phyloP scores from a whole-genome alignment of 1,284 basidiomycete species.

The Chondrostereum purpureum region DNA sequence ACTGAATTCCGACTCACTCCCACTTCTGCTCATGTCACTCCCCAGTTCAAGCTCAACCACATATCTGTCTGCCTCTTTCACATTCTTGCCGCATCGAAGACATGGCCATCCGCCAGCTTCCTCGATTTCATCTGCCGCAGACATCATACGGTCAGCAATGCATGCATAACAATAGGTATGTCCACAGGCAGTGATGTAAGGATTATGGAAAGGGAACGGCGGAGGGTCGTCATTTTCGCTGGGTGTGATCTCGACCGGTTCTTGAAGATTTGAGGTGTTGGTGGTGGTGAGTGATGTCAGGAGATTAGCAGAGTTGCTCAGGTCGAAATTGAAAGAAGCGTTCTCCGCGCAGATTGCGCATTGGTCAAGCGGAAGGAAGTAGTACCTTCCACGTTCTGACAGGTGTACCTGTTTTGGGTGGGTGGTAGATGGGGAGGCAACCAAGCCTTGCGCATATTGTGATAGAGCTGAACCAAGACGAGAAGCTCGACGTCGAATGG shows the following conservation, averaged over 20 bases:
- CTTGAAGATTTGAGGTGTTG: no score
- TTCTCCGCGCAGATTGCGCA: constrained; percentile 79
- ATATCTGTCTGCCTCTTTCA: constrained; percentile 49
- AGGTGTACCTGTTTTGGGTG: not conserved
- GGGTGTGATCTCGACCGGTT: no score
- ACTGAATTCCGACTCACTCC: constrained; percentile 53
- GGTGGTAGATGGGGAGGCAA: not conserved
- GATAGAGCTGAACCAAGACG: constrained; percentile 27
- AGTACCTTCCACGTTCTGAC: constrained; percentile 55
- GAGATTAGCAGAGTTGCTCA: constrained; percentile 45
- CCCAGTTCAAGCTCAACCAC: constrained; percentile 26
- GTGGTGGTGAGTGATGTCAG: constrained; percentile 39
- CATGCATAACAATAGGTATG: constrained; percentile 89
- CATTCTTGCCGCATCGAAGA: constrained; percentile 62
- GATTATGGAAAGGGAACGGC: constrained; percentile 57
- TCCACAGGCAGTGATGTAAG: constrained; percentile 71
- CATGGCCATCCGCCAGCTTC: constrained; percentile 69
- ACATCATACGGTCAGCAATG: constrained; percentile 74
- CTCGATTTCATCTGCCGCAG: constrained; percentile 56
- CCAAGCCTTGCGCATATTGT: not conserved
- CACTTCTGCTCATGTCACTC: constrained; percentile 34
- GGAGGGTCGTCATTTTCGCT: constrained; percentile 39
- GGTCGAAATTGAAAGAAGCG: constrained; percentile 51
- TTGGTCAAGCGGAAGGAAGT: constrained; percentile 55
- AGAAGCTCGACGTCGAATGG: constrained; percentile 52